Base-by-base conservation (phyloP, 176 grass and related monocot species). In the Musa itinerans region DNA sequence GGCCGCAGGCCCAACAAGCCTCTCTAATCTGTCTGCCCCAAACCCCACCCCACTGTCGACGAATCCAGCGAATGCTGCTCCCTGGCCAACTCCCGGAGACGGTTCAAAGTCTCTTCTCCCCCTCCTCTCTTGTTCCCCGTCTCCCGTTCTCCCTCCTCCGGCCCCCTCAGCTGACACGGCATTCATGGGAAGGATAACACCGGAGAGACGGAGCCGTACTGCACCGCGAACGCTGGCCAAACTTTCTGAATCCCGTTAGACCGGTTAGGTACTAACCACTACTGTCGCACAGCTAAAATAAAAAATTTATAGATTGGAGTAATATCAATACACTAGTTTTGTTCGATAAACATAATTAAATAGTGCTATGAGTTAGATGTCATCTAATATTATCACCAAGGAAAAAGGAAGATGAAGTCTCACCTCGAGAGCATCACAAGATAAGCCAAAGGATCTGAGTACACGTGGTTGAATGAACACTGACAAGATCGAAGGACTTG, bases 131-230 rank as follows among this genome's bases (percentile, higher is more conserved):
- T 80, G 14, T 70, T 50, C 25, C 17, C 34, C 9, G 0, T 49
- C 6, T 59, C 65, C 43, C 54, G n/a, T 63, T 80, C 56, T 22
- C 50, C 58, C 16, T 81, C 77, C 65, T 53, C 55, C 53, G 59
- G 2, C 2, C 25, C 85, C 2, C 51, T 43, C 10, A 52, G 22
- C 16, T 48, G 48, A 8, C 57, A 9, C 12, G 71, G 79, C 68
- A 92, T 75, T 63, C 69, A 78, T 3, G 89, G 86, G 53, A 92
- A 53, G 50, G 81, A 63, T 10, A 84, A 92, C 48, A 84, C 64
- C 11, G 86, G 21, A 14, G 52, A 55, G 23, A 23, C 0, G 79
- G 81, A 53, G 52, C 83, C 49, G 73, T 84, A 89, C 76, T 92
- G 86, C 24, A 75, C 90, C 73, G 81, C 57, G 76, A 89, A 89